Evolutionary conservation across 768 basidiomycete genomes (phyloP).

Genomic region (Tylopilus vinaceipallidus): DNA sequence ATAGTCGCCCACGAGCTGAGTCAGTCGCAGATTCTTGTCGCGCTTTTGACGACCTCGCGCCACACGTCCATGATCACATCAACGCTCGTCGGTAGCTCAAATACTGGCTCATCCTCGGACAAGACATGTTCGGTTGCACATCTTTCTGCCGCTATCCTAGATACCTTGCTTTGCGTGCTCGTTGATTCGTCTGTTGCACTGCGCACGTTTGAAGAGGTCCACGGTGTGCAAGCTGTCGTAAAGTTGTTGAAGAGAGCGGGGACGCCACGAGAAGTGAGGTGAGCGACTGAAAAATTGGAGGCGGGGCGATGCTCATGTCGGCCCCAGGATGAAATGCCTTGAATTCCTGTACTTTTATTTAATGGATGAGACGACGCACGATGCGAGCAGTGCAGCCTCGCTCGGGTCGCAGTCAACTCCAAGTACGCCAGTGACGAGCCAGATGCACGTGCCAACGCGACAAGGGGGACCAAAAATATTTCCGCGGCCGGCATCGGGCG

Average conservation of each 20-base stretch:
- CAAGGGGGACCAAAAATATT: constrained; percentile 26
- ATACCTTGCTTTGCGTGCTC: constrained; percentile 84
- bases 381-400: constrained; percentile 3
- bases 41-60: constrained; percentile 68
- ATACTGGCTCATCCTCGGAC: constrained; percentile 16
- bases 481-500: constrained; percentile 17
- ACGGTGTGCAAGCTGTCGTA: constrained; percentile 81
- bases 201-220: constrained; percentile 73
- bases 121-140: constrained; percentile 30
- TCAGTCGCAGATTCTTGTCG: constrained; percentile 59
- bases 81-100: constrained; percentile 1
- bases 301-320: constrained; percentile 1
- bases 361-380: constrained; percentile 65
- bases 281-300: constrained; percentile 50
- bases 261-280: constrained; percentile 89
- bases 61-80: constrained; percentile 44
- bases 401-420: constrained; percentile 33
- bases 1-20: constrained; percentile 6
- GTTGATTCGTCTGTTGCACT: constrained; percentile 79
- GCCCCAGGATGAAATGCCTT: constrained; percentile 85
- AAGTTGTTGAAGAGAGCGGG: constrained; percentile 83
- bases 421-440: constrained; percentile 24
- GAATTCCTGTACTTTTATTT: constrained; percentile 96
- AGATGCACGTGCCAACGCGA: constrained; percentile 24
- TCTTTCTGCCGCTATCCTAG: constrained; percentile 74